Evolutionary conservation across 345 rosid genomes (phyloP).

Genomic region (Pugionium cornutum): DNA sequence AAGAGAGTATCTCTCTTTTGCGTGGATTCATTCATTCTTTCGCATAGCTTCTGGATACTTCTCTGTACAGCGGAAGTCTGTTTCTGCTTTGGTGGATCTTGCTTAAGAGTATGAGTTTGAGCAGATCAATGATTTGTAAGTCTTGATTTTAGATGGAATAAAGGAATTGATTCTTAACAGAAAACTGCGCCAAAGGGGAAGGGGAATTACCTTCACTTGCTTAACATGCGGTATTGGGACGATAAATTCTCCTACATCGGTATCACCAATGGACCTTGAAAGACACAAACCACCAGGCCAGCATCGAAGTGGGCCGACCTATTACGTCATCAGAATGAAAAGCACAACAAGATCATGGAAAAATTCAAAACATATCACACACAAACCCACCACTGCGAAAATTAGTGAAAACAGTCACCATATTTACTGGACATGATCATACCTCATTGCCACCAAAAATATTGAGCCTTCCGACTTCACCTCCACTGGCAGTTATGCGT

Average conservation of each 20-base stretch:
- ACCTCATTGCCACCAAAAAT: slow-evolving; percentile 98
- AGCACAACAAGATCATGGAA: slow-evolving; percentile 7
- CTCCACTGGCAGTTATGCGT: slow-evolving; percentile 99
- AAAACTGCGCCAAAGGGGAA: slow-evolving; percentile 12
- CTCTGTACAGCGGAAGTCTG: no score
- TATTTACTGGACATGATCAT: slow-evolving; percentile 16
- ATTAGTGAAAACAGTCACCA: slow-evolving; percentile 4
- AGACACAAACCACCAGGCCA: slow-evolving; percentile 99
- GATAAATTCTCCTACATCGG: slow-evolving; percentile 96
- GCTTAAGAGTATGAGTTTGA: no score
- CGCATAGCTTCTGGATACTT: no score
- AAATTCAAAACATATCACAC: slow-evolving; percentile 3
- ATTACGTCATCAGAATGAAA: slow-evolving; percentile 12
- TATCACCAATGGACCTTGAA: slow-evolving; percentile 97
- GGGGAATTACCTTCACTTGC: slow-evolving; percentile 83
- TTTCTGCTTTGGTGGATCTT: no score
- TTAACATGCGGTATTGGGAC: slow-evolving; percentile 98
- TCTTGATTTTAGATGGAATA: no score
- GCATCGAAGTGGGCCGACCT: slow-evolving; percentile 99
- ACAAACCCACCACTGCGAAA: slow-evolving; percentile 8
- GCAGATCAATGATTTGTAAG: no score
- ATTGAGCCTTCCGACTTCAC: slow-evolving; percentile 99
- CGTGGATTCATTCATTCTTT: no score
- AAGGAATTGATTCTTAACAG: no score
- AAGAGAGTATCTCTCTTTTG: no score